Evolutionary conservation across 2,329 filamentous ascomycete genomes (phyloP).

Genomic region (Pseudogymnoascus destructans): DNA sequence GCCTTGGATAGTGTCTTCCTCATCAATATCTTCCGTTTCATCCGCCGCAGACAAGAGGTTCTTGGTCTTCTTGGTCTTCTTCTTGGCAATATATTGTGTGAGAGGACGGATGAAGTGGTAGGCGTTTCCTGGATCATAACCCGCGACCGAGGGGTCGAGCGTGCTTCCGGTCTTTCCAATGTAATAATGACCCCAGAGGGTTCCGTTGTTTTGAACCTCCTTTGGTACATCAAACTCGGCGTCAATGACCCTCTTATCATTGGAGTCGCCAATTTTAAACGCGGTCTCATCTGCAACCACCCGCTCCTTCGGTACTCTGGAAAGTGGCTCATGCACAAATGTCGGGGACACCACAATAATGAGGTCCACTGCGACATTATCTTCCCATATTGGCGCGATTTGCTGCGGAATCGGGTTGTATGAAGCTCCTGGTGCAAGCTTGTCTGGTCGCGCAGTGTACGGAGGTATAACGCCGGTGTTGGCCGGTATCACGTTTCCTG

Average conservation of each 20-base stretch:
- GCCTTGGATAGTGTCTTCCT: slow-evolving; percentile 39
- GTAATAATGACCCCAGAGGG: slow-evolving; percentile 90
- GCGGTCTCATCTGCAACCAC: slow-evolving; percentile 67
- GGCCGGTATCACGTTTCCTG: slow-evolving; percentile 40
- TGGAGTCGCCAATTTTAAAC: slow-evolving; percentile 67
- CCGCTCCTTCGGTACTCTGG: slow-evolving; percentile 49
- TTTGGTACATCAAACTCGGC: slow-evolving; percentile 65
- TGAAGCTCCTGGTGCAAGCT: slow-evolving; percentile 45
- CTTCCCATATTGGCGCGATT: slow-evolving; percentile 79
- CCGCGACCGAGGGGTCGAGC: slow-evolving; percentile 59
- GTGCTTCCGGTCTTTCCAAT: slow-evolving; percentile 62
- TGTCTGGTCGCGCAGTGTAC: slow-evolving; percentile 50
- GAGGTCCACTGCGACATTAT: slow-evolving; percentile 67
- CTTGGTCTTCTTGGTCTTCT: slow-evolving; percentile 76
- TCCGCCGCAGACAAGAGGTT: slow-evolving; percentile 54
- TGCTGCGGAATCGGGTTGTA: slow-evolving; percentile 54
- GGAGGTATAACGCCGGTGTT: slow-evolving; percentile 47
- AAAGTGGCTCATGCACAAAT: slow-evolving; percentile 53
- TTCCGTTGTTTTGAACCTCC: slow-evolving; percentile 79
- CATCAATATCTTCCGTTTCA: slow-evolving; percentile 37
- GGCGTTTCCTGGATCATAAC: slow-evolving; percentile 63
- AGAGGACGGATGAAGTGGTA: slow-evolving; percentile 76
- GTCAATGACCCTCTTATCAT: slow-evolving; percentile 64
- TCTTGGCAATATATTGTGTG: slow-evolving; percentile 83
- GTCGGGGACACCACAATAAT: slow-evolving; percentile 72